Evolutionary conservation across 2,329 filamentous ascomycete genomes (phyloP).

Genomic region (Raffaelea albimanens): DNA sequence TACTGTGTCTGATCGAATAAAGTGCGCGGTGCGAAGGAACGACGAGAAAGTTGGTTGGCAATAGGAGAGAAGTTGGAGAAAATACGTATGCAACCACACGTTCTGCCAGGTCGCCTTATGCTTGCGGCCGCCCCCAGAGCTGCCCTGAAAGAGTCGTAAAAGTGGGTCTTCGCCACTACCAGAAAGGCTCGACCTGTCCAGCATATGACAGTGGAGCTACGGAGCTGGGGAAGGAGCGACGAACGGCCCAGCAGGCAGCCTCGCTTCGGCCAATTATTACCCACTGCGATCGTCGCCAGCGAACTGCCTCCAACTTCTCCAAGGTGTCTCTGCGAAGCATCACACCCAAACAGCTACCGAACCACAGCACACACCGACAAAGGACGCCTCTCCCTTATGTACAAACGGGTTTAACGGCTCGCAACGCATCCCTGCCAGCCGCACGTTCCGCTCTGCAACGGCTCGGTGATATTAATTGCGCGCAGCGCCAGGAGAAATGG

Average conservation of each 20-base stretch:
- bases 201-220: background rate
- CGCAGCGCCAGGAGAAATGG: conserved; percentile 2
- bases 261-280: conserved; percentile 3
- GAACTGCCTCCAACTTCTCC: too few species aligned
- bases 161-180: background rate
- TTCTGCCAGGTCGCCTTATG: background rate
- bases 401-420: too few species aligned
- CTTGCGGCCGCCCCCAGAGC: background rate
- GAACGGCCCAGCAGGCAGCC: conserved; percentile 11
- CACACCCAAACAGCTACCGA: too few species aligned
- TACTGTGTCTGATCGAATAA: background rate
- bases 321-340: too few species aligned
- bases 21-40: background rate
- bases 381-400: too few species aligned
- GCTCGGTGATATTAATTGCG: too few species aligned
- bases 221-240: conserved; percentile 6
- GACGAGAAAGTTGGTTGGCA: background rate
- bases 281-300: conserved; percentile 1
- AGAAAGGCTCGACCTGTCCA: background rate
- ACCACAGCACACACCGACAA: too few species aligned
- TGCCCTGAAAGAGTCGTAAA: conserved; percentile 1
- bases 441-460: too few species aligned
- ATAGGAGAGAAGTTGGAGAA: conserved; percentile 7
- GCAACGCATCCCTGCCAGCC: too few species aligned
- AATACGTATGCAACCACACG: conserved; percentile 6